phyloP scores from a whole-genome alignment of 2,329 filamentous ascomycete genomes.

The Boeremia lycopersici region DNA sequence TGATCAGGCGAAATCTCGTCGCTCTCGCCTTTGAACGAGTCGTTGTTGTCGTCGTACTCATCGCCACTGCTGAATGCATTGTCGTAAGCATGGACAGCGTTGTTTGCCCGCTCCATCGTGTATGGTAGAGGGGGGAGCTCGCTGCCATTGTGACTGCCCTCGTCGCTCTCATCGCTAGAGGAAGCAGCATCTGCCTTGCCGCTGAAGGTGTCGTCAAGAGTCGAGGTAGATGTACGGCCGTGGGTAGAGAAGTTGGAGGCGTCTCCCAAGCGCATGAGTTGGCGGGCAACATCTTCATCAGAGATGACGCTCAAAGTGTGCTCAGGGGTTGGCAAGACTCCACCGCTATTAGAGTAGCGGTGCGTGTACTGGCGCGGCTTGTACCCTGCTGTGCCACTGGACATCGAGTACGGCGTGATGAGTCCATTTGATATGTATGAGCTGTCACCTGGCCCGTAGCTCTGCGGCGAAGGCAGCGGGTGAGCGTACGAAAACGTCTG shows the following conservation, averaged over 20 bases:
- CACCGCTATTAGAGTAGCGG: conserved; percentile 55
- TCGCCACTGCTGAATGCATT: conserved; percentile 64
- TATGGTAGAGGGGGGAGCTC: conserved; percentile 47
- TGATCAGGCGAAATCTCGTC: conserved; percentile 53
- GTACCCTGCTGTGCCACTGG: conserved; percentile 41
- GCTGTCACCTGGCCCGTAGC: conserved; percentile 58
- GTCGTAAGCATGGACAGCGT: conserved; percentile 54
- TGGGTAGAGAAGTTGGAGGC: conserved; percentile 87
- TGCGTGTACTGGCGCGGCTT: conserved; percentile 48
- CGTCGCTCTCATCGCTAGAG: conserved; percentile 66
- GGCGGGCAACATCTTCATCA: conserved; percentile 96
- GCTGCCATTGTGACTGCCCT: conserved; percentile 69
- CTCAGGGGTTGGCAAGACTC: conserved; percentile 86
- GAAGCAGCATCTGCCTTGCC: conserved; percentile 75
- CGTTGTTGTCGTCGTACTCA: conserved; percentile 60
- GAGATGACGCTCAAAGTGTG: conserved; percentile 98
- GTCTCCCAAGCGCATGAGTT: conserved; percentile 94
- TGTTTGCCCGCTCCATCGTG: conserved; percentile 28
- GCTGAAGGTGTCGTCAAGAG: conserved; percentile 90
- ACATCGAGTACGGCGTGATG: conserved; percentile 44
- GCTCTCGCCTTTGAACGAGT: conserved; percentile 61
- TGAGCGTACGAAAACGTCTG: conserved; percentile 80
- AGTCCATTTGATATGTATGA: conserved; percentile 44
- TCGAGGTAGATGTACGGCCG: conserved; percentile 90
- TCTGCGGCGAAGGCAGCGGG: conserved; percentile 83